Evolutionary conservation across 2,329 filamentous ascomycete species (phyloP).

Genomic region (Aspergillus ibericus): DNA sequence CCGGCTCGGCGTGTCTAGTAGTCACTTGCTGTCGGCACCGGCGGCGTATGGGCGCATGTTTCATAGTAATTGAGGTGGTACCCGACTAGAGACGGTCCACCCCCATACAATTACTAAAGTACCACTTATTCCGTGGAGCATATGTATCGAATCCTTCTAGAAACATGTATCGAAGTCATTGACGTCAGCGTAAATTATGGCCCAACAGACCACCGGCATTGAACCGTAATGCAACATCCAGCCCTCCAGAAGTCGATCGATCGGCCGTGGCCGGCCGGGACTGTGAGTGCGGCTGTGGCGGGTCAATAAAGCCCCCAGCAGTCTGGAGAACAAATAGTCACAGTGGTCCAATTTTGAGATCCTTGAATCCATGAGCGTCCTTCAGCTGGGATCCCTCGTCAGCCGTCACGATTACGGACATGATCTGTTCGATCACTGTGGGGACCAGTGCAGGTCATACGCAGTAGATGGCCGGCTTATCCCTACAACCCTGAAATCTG

Average conservation of each 20-base stretch:
- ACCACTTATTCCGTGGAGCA: background rate
- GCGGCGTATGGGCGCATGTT: background rate
- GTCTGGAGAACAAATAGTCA: background rate
- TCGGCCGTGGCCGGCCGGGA: background rate
- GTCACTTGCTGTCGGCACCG: background rate
- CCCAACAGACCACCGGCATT: constrained; percentile 2
- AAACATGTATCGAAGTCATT: constrained; percentile 1
- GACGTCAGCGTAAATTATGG: background rate
- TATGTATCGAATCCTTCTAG: constrained; percentile 20
- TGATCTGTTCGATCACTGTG: background rate
- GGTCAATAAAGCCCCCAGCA: constrained; percentile 1
- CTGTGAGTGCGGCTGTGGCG: constrained; percentile 18
- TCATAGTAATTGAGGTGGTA: constrained; percentile 1
- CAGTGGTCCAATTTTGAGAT: constrained; percentile 3
- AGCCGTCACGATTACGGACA: background rate
- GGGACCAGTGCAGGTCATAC: background rate
- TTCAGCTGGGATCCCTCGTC: constrained; percentile 6
- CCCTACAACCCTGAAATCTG: background rate
- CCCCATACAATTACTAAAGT: background rate
- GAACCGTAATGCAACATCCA: background rate
- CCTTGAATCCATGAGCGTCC: constrained; percentile 6
- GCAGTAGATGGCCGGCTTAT: background rate
- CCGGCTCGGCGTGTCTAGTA: background rate
- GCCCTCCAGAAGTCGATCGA: background rate
- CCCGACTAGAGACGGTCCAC: background rate